Conservation (phyloP, 441 rosid species). For the Gossypium davidsonii region DNA sequence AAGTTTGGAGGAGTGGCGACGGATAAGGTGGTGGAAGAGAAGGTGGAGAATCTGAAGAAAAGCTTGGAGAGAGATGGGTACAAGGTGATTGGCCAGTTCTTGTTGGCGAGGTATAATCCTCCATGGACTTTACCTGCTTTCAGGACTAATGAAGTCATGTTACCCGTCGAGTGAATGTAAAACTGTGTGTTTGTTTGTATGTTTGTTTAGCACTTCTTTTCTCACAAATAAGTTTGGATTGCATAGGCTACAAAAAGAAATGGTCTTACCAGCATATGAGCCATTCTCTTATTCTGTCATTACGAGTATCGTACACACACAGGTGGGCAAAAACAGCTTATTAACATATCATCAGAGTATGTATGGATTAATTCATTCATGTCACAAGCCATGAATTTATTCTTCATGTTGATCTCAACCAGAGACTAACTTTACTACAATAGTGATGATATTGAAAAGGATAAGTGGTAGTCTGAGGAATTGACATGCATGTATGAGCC, state of each 20-base stretch:
- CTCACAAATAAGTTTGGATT: not conserved
- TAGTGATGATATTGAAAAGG: constrained; percentile 48
- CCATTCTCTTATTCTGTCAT: not conserved
- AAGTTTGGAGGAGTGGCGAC: constrained; percentile 59
- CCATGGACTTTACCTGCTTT: constrained; percentile 77
- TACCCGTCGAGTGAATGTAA: constrained; percentile 55
- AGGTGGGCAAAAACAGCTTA: not conserved
- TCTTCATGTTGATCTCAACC: constrained; percentile 26
- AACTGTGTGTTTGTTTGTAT: not conserved
- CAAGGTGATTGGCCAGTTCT: constrained; percentile 51
- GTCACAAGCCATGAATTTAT: constrained; percentile 7
- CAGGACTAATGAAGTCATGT: constrained; percentile 75
- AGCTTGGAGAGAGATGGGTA: constrained; percentile 70
- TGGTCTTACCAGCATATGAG: not conserved
- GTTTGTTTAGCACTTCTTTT: not conserved
- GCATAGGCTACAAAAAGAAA: not conserved
- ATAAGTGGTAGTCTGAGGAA: constrained; percentile 76
- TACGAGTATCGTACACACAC: not conserved
- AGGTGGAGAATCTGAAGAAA: constrained; percentile 54
- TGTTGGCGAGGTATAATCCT: constrained; percentile 81
- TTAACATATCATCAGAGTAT: not conserved
- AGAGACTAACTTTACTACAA: constrained; percentile 51
- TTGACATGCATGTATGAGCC: constrained; percentile 76
- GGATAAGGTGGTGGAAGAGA: constrained; percentile 59
- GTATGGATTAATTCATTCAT: no score